Evolutionary conservation across 2,329 filamentous ascomycete genomes (phyloP).

Genomic region (Exserohilum rostratum): DNA sequence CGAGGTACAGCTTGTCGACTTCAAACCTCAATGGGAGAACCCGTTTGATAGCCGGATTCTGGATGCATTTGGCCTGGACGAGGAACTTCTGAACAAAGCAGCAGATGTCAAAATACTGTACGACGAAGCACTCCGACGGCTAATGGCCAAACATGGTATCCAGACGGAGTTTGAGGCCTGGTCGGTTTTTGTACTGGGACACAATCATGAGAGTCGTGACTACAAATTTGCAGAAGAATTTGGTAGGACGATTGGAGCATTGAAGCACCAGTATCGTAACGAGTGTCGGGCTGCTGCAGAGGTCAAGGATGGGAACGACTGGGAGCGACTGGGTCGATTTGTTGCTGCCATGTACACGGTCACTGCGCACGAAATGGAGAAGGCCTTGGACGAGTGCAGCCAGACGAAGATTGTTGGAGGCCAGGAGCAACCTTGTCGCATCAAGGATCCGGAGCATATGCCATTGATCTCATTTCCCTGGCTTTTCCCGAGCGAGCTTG

Average conservation of each 20-base stretch:
- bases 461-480: conserved; percentile 94
- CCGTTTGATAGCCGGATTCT: conserved; percentile 80
- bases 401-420: conserved; percentile 50
- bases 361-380: conserved; percentile 72
- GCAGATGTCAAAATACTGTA: conserved; percentile 75
- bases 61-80: conserved; percentile 62
- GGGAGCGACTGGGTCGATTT: conserved; percentile 66
- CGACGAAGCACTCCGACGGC: conserved; percentile 74
- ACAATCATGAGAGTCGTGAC: conserved; percentile 72
- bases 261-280: conserved; percentile 73
- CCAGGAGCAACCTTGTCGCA: conserved; percentile 43
- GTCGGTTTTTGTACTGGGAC: conserved; percentile 81
- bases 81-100: conserved; percentile 64
- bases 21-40: conserved; percentile 72
- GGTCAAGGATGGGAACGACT: conserved; percentile 32
- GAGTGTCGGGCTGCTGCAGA: conserved; percentile 71
- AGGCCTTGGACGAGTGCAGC: conserved; percentile 61
- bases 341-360: conserved; percentile 87
- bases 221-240: conserved; percentile 90
- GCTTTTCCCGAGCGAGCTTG: conserved; percentile 78
- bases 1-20: conserved; percentile 70
- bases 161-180: conserved; percentile 90
- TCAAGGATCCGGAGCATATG: conserved; percentile 62
- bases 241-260: conserved; percentile 66
- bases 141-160: conserved; percentile 87